A percentile compares a stretch with the other conserved stretches of the same genome.
phyloP scores from a whole-genome alignment of 2,329 filamentous ascomycete species.

The Cladosporium sphaerospermum region DNA sequence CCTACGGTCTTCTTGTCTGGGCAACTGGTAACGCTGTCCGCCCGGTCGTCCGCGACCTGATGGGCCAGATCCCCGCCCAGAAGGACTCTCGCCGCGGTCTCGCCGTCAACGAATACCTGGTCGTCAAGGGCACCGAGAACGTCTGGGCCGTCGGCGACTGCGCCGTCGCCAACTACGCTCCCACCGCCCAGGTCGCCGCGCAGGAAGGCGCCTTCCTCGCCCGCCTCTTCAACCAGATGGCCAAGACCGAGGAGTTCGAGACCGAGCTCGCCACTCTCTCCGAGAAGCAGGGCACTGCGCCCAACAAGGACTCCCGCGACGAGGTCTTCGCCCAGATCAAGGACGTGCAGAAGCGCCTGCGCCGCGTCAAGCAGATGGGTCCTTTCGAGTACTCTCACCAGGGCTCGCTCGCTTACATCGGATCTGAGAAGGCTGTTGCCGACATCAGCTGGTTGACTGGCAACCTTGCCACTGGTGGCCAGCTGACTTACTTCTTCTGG shows the following conservation, averaged over 20 bases:
- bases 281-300: conserved; percentile 54
- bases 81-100: conserved; percentile 92
- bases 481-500: conserved; percentile 96
- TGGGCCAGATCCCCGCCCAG: conserved; percentile 86
- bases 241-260: conserved; percentile 83
- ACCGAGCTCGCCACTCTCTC: conserved; percentile 64
- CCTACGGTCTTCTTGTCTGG: conserved; percentile 96
- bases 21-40: conserved; percentile 94
- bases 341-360: conserved; percentile 75
- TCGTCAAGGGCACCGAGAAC: conserved; percentile 93
- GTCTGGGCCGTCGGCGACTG: conserved; percentile 98
- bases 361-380: conserved; percentile 87
- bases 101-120: conserved; percentile 96
- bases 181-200: conserved; percentile 90
- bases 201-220: conserved; percentile 96
- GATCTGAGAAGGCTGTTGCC: conserved; percentile 93
- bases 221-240: conserved; percentile 97
- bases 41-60: conserved; percentile 82
- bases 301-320: conserved; percentile 55
- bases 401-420: conserved; percentile 94
- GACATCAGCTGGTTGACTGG: conserved; percentile 97
- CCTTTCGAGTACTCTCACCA: conserved; percentile 99
- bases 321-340: conserved; percentile 70
- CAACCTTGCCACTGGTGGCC: conserved; percentile 85
- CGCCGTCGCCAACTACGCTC: conserved; percentile 93